Base-by-base conservation (phyloP, 225 moss, liverwort and hornwort species). In the Neckera pumila region DNA sequence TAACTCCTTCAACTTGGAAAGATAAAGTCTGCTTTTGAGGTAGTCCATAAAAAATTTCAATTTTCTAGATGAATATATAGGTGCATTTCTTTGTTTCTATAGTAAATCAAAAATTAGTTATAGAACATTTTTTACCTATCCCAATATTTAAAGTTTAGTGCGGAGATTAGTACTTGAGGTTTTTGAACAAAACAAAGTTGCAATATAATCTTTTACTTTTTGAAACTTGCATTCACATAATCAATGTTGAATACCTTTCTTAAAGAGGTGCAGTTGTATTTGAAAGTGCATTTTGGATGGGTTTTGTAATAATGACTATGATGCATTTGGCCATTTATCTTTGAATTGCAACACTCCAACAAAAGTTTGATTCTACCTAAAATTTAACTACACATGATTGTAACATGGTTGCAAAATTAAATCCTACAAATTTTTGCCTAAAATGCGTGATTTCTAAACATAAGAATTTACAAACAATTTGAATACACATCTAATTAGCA, bases 31-130 rank as follows among this genome's bases (percentile, higher is more conserved):
- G 36, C 3, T 1, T 34, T 11, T 13, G 2, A 34, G 10, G 10
- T 34, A 65, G 3, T 65, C 34, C 18, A 34, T 34, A 10, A 65
- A 65, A 65, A 34, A 18, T 10, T 19, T 66, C 36, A 19, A 36
- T 19, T 65, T 66, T 36, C 11, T 66, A 66, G 5, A 66, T 33
- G 36, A 59, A 65, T n/a, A n/a, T n/a, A n/a, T 65, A 21, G 66
- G 12, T n/a, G 22, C n/a, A n/a, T 67, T 67, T n/a, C 4, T 67
- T 66, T 36, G 10, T 36, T 66, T 36, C 19, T 11, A 36, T 0
- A 10, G 1, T 20, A 21, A 67, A 21, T 36, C 0, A 1, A 67
- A 67, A 67, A n/a, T 19, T 0, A 34, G 0, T 34, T 65, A 34
- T 19, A 36, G 10, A 65, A 10, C 5, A 18, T 1, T 65, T 65